Evolutionary conservation across 2,329 filamentous ascomycete species (phyloP).

Genomic region (Chlorencoelia australis): DNA sequence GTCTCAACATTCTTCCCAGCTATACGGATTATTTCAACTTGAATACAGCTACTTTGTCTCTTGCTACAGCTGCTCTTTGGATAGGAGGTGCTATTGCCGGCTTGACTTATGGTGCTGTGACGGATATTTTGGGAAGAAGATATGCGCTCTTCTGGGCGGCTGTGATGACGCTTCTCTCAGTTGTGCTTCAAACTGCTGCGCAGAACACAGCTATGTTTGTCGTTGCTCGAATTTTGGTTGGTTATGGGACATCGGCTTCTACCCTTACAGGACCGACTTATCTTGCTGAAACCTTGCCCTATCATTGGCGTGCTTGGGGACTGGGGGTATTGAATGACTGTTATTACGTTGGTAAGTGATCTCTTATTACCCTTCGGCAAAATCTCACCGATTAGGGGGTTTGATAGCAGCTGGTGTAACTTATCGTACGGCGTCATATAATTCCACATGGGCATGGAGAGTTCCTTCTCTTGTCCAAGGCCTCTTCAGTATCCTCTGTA

Average conservation of each 20-base stretch:
- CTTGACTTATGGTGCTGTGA: slow-evolving; percentile 30
- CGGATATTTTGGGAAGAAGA: slow-evolving; percentile 29
- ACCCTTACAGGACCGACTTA: slow-evolving; percentile 37
- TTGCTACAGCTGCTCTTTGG: slow-evolving; percentile 45
- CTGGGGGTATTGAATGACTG: slow-evolving; percentile 31
- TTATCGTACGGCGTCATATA: slow-evolving; percentile 27
- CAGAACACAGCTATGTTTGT: slow-evolving; percentile 21
- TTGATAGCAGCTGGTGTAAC: slow-evolving; percentile 29
- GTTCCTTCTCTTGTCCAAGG: slow-evolving; percentile 23
- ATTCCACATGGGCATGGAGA: slow-evolving; percentile 29
- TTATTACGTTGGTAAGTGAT: slow-evolving; percentile 17
- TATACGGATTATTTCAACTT: slow-evolving; percentile 47
- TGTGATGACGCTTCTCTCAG: slow-evolving; percentile 11
- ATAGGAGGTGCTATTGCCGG: slow-evolving; percentile 39
- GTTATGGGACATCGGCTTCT: slow-evolving; percentile 13
- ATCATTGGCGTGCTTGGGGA: slow-evolving; percentile 35
- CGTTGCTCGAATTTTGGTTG: slow-evolving; percentile 16
- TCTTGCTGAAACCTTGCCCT: slow-evolving; percentile 39
- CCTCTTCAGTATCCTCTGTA: slow-evolving; percentile 20
- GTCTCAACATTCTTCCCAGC: slow-evolving; percentile 45
- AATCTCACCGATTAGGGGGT: slow-evolving; percentile 17
- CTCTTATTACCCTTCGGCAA: neutral
- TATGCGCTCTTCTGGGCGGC: slow-evolving; percentile 13
- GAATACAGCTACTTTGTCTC: slow-evolving; percentile 38
- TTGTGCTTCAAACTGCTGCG: slow-evolving; percentile 16